These are phyloP conservation scores for Bacterosira constricta DNA, from an alignment of 108 stramenopile genomes.

Conservation along the genomic window DNA sequence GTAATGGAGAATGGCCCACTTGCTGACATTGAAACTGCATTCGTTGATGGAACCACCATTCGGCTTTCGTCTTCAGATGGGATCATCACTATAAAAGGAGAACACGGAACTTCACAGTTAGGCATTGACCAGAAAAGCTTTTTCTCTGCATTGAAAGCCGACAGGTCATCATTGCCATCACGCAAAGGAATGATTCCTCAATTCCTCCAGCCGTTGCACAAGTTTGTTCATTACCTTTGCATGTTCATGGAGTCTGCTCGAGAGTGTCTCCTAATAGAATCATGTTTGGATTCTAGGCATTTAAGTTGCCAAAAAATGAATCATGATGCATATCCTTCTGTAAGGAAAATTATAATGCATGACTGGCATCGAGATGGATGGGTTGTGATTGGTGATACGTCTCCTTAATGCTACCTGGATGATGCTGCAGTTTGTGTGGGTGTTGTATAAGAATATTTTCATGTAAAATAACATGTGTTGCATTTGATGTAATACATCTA, in stretches of 20 bases:
- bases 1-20: slow-evolving; percentile 20
- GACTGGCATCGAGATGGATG: not conserved
- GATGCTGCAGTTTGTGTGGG: too few species aligned
- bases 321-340: not conserved
- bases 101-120: not conserved
- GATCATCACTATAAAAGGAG: not conserved
- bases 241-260: slow-evolving; percentile 7
- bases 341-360: not conserved
- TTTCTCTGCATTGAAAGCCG: slow-evolving; percentile 2
- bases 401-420: not conserved
- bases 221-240: slow-evolving; percentile 10
- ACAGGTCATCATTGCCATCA: not conserved
- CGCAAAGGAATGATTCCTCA: not conserved
- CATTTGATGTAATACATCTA: too few species aligned
- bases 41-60: slow-evolving; percentile 23
- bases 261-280: slow-evolving; percentile 1
- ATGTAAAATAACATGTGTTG: too few species aligned
- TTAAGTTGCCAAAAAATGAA: not conserved
- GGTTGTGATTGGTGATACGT: not conserved
- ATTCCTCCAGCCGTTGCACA: not conserved
- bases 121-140: not conserved
- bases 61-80: slow-evolving; percentile 10
- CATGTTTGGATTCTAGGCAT: not conserved
- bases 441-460: too few species aligned
- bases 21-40: slow-evolving; percentile 15